A percentile compares a stretch with the other conserved stretches of the same genome.
phyloP scores from a whole-genome alignment of 345 rosid genomes.

The Eucalyptus regnans region DNA sequence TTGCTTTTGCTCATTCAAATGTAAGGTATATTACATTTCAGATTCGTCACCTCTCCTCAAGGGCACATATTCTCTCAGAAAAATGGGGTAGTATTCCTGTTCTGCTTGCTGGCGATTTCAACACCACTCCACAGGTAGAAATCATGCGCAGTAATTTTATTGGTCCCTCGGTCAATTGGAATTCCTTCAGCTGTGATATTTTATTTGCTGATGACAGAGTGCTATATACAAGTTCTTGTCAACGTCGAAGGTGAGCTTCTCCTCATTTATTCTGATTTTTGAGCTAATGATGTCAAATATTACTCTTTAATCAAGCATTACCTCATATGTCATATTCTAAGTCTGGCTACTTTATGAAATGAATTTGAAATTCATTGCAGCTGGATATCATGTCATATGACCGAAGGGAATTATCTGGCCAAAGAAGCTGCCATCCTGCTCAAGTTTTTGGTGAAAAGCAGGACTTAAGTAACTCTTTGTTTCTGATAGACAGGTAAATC shows the following conservation, averaged over 20 bases:
- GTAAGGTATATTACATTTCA: conserved; percentile 3
- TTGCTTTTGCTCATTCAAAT: neutral
- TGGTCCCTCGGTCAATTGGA: neutral
- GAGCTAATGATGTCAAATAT: neutral
- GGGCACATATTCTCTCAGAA: conserved; percentile 48
- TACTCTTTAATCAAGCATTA: neutral
- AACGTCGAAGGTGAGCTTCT: conserved; percentile 42
- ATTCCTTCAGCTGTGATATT: neutral
- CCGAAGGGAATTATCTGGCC: conserved; percentile 65
- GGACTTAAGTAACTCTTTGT: conserved; percentile 12
- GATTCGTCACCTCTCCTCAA: conserved; percentile 52
- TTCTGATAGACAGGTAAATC: conserved; percentile 27
- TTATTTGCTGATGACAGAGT: conserved; percentile 34
- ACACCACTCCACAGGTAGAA: conserved; percentile 56
- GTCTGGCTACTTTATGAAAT: neutral
- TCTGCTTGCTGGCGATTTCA: conserved; percentile 52
- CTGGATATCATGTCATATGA: conserved; percentile 44
- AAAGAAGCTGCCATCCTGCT: conserved; percentile 50
- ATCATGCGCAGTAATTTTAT: no score
- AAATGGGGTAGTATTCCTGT: conserved; percentile 68
- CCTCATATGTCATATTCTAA: neutral
- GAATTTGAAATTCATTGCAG: conserved; percentile 24
- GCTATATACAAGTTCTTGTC: conserved; percentile 69
- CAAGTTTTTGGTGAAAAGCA: conserved; percentile 35
- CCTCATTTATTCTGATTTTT: neutral